Conservation (phyloP, 805 yeast species). For the Starmerella stigmatis region DNA sequence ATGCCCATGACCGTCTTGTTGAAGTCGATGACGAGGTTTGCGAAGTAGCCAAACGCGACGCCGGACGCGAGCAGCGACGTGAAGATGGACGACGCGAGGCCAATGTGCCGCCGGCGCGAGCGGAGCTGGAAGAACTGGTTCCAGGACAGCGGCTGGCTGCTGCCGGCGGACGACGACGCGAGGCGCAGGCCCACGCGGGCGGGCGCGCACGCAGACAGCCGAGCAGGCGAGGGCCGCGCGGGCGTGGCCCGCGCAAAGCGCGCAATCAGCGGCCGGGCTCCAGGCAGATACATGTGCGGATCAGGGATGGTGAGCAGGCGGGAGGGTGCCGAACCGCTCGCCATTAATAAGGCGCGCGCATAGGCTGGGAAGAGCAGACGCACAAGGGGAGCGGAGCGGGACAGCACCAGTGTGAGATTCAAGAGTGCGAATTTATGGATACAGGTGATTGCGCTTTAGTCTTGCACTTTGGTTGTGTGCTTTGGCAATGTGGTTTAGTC, state of each 20-base stretch:
- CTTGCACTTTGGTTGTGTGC: too few species aligned
- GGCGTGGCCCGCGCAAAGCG: background rate
- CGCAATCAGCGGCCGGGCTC: slow-evolving; percentile 4
- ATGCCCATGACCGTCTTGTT: slow-evolving; percentile 78
- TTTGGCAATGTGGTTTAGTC: too few species aligned
- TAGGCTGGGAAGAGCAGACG: too few species aligned
- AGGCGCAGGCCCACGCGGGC: slow-evolving; percentile 6
- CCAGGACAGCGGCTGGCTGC: slow-evolving; percentile 42
- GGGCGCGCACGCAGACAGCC: background rate
- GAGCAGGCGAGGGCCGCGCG: slow-evolving; percentile 7
- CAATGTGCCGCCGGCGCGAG: slow-evolving; percentile 61
- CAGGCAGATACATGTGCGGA: background rate
- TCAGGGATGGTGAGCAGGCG: background rate
- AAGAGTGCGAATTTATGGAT: too few species aligned
- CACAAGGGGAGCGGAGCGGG: too few species aligned
- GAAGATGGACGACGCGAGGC: slow-evolving; percentile 53
- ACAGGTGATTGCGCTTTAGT: too few species aligned
- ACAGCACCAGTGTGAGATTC: too few species aligned
- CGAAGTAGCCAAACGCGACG: slow-evolving; percentile 61
- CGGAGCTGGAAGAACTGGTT: slow-evolving; percentile 65
- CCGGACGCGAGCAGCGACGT: slow-evolving; percentile 59
- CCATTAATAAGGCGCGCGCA: too few species aligned
- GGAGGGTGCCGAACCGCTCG: background rate
- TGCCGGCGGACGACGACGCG: slow-evolving; percentile 5
- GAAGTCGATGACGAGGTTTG: slow-evolving; percentile 77